Conservation (phyloP, 805 yeast genomes). For the Wickerhamomyces alni region DNA sequence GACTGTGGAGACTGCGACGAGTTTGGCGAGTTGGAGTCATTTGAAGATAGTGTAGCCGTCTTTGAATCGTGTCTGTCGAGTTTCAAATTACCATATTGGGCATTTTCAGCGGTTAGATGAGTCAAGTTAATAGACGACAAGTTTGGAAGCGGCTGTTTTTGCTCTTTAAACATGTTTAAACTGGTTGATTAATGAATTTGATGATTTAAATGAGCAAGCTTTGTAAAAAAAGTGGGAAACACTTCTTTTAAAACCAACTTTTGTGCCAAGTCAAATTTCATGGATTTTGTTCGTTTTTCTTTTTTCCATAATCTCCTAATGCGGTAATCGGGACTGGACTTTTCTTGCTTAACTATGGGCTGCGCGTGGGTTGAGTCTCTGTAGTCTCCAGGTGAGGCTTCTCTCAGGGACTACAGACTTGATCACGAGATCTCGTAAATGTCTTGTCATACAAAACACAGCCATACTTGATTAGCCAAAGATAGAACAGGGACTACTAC, state of each 20-base stretch:
- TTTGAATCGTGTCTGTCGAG: conserved; percentile 12
- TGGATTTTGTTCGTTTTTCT: no score
- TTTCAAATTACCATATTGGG: background rate
- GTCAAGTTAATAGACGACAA: conserved; percentile 20
- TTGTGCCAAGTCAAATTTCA: conserved; percentile 1
- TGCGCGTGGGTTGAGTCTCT: no score
- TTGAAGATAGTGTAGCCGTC: conserved; percentile 16
- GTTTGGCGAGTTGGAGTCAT: conserved; percentile 22
- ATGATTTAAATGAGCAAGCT: background rate
- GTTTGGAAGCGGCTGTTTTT: conserved; percentile 6
- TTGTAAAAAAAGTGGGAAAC: background rate
- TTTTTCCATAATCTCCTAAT: no score
- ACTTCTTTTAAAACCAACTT: background rate
- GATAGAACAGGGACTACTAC: background rate
- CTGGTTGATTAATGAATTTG: background rate
- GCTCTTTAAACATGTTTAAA: background rate
- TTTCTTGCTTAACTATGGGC: background rate
- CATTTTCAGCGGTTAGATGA: background rate
- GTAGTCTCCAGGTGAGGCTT: no score
- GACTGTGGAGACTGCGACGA: conserved; percentile 23
- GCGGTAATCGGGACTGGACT: background rate
- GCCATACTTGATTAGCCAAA: no score
- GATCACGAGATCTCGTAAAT: no score
- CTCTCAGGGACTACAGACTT: no score
- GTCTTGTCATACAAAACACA: no score